phyloP scores from a whole-genome alignment of 192 early-diverging fungal genomes.

The Irineochytrium annulatum region DNA sequence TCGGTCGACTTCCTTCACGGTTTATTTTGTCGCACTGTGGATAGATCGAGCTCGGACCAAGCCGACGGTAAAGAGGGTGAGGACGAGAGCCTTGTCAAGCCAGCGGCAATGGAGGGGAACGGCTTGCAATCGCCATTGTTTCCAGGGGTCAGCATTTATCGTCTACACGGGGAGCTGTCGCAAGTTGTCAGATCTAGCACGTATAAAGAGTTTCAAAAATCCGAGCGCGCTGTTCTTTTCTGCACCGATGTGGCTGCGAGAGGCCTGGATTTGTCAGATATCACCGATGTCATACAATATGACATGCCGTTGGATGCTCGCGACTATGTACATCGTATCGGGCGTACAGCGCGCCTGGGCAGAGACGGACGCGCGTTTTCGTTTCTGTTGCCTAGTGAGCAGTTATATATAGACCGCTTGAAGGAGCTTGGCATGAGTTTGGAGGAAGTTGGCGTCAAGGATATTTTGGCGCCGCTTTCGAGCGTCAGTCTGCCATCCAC shows the following conservation, averaged over 20 bases:
- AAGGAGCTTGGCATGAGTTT: conserved; percentile 62
- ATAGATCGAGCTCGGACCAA: not conserved
- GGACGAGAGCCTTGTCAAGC: conserved; percentile 27
- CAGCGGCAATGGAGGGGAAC: conserved; percentile 6
- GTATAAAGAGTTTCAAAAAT: conserved; percentile 65
- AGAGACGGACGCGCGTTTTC: conserved; percentile 78
- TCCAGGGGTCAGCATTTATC: conserved; percentile 66
- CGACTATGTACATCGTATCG: conserved; percentile 96
- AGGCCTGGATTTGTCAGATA: conserved; percentile 94
- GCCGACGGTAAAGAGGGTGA: conserved; percentile 19
- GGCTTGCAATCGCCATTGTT: conserved; percentile 57
- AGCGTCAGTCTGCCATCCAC: not conserved
- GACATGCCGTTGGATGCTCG: conserved; percentile 91
- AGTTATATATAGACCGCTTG: conserved; percentile 61
- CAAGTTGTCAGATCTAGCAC: conserved; percentile 75
- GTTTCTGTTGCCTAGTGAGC: conserved; percentile 88
- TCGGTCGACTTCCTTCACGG: conserved; percentile 94
- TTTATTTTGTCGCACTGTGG: conserved; percentile 61
- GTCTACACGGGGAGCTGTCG: conserved; percentile 85
- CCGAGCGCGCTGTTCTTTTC: conserved; percentile 66
- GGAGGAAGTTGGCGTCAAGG: conserved; percentile 28
- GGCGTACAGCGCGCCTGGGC: conserved; percentile 93
- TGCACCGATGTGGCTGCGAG: conserved; percentile 97
- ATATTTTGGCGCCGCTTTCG: not conserved
- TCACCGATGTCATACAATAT: conserved; percentile 89